Evolutionary conservation across 768 basidiomycete genomes (phyloP).

Genomic region (Collybia mongolica): DNA sequence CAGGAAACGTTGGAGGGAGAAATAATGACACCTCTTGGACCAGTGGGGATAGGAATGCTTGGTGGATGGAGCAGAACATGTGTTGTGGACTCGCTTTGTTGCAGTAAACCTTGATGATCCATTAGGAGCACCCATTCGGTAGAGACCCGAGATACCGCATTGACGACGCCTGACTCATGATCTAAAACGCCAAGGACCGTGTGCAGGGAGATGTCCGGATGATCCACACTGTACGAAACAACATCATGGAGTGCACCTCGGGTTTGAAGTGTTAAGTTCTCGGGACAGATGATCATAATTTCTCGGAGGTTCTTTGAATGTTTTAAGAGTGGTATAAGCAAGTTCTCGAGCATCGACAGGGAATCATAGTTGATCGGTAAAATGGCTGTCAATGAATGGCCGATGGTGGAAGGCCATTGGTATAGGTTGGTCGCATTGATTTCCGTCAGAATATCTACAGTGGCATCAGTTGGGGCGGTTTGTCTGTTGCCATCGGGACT

Average conservation of each 20-base stretch:
- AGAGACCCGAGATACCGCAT: slow-evolving; percentile 33
- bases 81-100: slow-evolving; percentile 29
- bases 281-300: slow-evolving; percentile 47
- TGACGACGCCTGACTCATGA: slow-evolving; percentile 27
- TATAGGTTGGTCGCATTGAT: neutral
- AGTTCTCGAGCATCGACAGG: slow-evolving; percentile 26
- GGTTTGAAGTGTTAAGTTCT: slow-evolving; percentile 29
- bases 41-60: slow-evolving; percentile 33
- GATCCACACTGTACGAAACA: slow-evolving; percentile 26
- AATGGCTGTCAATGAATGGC: slow-evolving; percentile 42
- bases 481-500: neutral
- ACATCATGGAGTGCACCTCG: slow-evolving; percentile 31
- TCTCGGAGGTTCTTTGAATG: slow-evolving; percentile 35
- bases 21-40: slow-evolving; percentile 34
- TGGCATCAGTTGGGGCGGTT: too few species aligned
- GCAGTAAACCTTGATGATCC: slow-evolving; percentile 41
- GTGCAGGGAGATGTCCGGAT: slow-evolving; percentile 43
- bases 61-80: slow-evolving; percentile 42
- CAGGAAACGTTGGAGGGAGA: slow-evolving; percentile 25
- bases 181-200: slow-evolving; percentile 23
- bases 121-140: slow-evolving; percentile 54
- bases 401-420: slow-evolving; percentile 10
- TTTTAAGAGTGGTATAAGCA: slow-evolving; percentile 38
- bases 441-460: too few species aligned
- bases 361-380: slow-evolving; percentile 43